Conservation (phyloP, 1,139 yeast genomes). For the Hansenula sp. region DNA sequence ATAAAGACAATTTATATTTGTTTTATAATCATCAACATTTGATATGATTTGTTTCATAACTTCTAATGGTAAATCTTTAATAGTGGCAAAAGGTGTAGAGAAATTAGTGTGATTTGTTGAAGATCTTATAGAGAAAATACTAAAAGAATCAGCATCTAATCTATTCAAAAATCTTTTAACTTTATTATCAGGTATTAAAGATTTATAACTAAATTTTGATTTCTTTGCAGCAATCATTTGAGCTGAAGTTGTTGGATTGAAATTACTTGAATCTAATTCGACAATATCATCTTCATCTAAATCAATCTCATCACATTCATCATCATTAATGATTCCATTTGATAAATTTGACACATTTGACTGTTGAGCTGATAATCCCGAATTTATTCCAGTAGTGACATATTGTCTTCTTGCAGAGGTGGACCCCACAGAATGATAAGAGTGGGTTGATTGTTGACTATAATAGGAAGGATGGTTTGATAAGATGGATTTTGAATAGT, state of each 20-base stretch:
- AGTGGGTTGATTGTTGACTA: neutral
- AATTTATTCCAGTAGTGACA: neutral
- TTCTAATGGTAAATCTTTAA: constrained; percentile 27
- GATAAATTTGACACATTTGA: neutral
- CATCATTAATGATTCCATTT: constrained; percentile 3
- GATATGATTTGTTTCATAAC: constrained; percentile 23
- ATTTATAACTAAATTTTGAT: constrained; percentile 17
- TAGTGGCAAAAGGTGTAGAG: constrained; percentile 2
- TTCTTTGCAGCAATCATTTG: constrained; percentile 4
- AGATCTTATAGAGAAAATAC: constrained; percentile 16
- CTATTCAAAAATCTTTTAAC: constrained; percentile 20
- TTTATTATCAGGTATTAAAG: constrained; percentile 17
- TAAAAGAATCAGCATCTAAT: constrained; percentile 19
- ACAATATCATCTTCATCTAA: neutral
- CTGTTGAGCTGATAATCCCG: neutral
- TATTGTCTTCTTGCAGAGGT: neutral
- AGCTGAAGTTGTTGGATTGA: neutral
- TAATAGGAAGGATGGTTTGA: constrained; percentile 2
- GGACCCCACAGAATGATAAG: neutral
- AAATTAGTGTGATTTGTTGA: neutral
- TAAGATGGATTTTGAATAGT: constrained; percentile 3
- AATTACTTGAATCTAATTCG: neutral
- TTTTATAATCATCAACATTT: constrained; percentile 25
- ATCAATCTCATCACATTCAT: constrained; percentile 5
- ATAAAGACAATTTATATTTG: constrained; percentile 40